Conservation (phyloP, 2,329 filamentous ascomycete genomes). For the Knufia petricola region DNA sequence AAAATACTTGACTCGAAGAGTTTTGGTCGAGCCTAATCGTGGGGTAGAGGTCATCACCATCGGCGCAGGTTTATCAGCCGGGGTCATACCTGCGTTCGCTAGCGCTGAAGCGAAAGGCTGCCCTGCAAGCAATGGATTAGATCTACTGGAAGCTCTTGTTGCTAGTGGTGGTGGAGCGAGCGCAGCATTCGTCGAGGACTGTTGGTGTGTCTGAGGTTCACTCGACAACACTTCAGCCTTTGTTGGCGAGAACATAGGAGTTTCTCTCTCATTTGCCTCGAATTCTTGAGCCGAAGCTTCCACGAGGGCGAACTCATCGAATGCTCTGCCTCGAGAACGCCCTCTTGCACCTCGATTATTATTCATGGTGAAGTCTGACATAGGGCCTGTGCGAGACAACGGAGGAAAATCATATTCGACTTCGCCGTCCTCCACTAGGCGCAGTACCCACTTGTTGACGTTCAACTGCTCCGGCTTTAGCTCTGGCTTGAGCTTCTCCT, state of each 20-base stretch:
- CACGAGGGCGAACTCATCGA: conserved; percentile 58
- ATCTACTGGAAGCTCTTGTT: conserved; percentile 22
- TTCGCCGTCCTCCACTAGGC: conserved; percentile 60
- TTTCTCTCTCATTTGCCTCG: conserved; percentile 48
- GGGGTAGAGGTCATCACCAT: conserved; percentile 38
- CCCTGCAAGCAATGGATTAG: conserved; percentile 33
- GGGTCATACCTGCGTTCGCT: conserved; percentile 36
- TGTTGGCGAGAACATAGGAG: conserved; percentile 39
- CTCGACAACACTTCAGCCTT: conserved; percentile 26
- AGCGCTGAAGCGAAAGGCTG: conserved; percentile 38
- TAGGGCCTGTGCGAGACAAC: conserved; percentile 46
- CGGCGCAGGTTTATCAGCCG: conserved; percentile 39
- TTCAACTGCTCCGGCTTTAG: conserved; percentile 45
- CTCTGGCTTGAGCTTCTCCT: conserved; percentile 47
- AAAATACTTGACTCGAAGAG: conserved; percentile 50
- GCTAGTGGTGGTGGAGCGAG: conserved; percentile 9
- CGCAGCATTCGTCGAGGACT: neutral
- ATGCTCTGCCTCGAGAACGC: conserved; percentile 52
- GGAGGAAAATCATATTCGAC: conserved; percentile 58
- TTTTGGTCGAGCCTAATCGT: conserved; percentile 49
- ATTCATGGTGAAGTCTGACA: conserved; percentile 57
- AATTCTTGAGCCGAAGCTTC: conserved; percentile 48
- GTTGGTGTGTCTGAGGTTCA: conserved; percentile 9
- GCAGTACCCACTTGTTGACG: conserved; percentile 54
- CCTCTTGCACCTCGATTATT: conserved; percentile 53